Base-by-base conservation (phyloP, 768 basidiomycete genomes). In the Boletus subparvulus region DNA sequence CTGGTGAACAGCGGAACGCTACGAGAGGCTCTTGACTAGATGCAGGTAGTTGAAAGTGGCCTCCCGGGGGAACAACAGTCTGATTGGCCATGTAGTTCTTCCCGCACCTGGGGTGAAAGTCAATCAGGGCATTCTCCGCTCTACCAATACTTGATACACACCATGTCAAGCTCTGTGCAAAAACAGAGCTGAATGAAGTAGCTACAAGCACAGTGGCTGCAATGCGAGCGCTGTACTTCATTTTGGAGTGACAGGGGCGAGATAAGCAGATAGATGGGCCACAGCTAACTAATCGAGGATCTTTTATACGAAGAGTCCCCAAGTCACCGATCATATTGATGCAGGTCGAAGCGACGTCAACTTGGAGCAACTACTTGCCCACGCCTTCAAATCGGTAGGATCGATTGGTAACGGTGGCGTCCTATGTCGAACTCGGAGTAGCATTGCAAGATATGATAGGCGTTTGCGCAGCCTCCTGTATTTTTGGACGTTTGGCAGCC, bases 1-100 rank as follows among this genome's bases (percentile, higher is more conserved):
- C 76, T 2, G 80, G 80, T 1, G 75, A 69, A 56, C 80, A 83
- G 43, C 78, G 76, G 43, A 83, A 73, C 0, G 76, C 76, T 1
- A 82, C 67, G 14, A 80, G 70, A 10, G 80, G 76, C 8, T 60
- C 58, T 3, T 63, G 19, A 5, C 77, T 78, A 4, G 59, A 52
- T 0, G 63, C 60, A 1, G 78, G 77, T 1, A 73, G 52, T 8
- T 70, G 69, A 54, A 82, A 83, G 50, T 76, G 71, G 3, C 81
- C 80, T 1, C 77, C 80, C 0, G 81, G 80, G 1, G 74, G 74
- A 17, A 78, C 73, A 7, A 77, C 67, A 2, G 76, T 71, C 52
- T 78, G 67, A 24, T 71, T 70, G 8, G 69, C 36, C 71, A 76
- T 77, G 62, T 69, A 83, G 59, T 80, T 75, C 65, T 82, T 82